phyloP scores from a whole-genome alignment of 805 yeast genomes.

The Schwanniomyces vanrijiae region DNA sequence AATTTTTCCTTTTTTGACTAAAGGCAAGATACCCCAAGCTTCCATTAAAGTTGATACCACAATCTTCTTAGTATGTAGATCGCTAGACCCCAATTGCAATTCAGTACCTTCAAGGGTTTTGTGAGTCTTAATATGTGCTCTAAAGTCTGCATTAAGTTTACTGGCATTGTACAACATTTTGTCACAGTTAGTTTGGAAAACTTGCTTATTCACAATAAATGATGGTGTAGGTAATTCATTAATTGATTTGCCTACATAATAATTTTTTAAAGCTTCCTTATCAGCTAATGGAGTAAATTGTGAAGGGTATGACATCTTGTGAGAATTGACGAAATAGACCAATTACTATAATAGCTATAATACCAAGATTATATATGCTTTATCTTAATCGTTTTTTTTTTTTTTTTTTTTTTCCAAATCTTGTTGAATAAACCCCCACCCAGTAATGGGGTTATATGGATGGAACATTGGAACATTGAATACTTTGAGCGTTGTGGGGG shows the following conservation, averaged over 20 bases:
- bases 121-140: constrained; percentile 79
- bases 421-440: not conserved
- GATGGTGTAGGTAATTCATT: constrained; percentile 63
- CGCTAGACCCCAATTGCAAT: constrained; percentile 46
- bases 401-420: not conserved
- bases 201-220: constrained; percentile 32
- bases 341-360: not conserved
- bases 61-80: constrained; percentile 44
- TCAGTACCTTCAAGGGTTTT: constrained; percentile 61
- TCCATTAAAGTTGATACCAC: constrained; percentile 72
- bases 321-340: not conserved
- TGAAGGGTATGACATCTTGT: constrained; percentile 7
- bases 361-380: not conserved
- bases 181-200: constrained; percentile 46
- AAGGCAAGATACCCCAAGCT: constrained; percentile 52
- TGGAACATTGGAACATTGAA: not conserved
- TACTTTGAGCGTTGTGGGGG: not conserved
- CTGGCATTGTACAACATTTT: constrained; percentile 49
- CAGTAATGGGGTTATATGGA: not conserved
- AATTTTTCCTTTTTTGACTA: constrained; percentile 38
- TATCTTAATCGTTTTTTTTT: too few species aligned
- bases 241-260: constrained; percentile 42
- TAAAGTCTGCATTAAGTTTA: constrained; percentile 43
- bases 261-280: constrained; percentile 17
- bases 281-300: constrained; percentile 16